These are phyloP conservation scores for Microdochium bolleyi DNA, from an alignment of 2,329 filamentous ascomycete species.

Conservation along the genomic window DNA sequence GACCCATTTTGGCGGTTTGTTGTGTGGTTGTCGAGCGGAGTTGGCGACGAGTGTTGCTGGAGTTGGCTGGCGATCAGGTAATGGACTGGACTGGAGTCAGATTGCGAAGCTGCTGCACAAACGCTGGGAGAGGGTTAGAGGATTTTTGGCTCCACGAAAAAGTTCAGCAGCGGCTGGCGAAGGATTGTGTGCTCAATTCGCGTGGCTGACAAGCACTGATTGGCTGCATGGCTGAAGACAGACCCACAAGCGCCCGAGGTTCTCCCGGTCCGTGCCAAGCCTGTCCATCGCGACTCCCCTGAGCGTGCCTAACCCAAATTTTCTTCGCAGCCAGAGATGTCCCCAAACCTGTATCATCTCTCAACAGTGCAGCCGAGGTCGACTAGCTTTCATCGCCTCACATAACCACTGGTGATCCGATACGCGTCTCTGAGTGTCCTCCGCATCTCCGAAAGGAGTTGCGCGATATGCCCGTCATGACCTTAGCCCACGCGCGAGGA, in stretches of 20 bases:
- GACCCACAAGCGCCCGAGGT: neutral
- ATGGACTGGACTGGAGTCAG: conserved; percentile 10
- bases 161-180: neutral
- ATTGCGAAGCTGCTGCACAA: conserved; percentile 1
- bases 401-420: too few relatives aligned
- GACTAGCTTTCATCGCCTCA: too few relatives aligned
- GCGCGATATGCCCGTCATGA: too few relatives aligned
- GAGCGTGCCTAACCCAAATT: neutral
- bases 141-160: conserved; percentile 1
- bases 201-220: neutral
- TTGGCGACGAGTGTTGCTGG: conserved; percentile 12
- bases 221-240: neutral
- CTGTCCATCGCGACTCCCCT: neutral
- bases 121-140: neutral
- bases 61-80: conserved; percentile 4
- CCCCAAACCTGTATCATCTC: neutral
- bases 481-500: too few relatives aligned
- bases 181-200: neutral
- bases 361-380: neutral
- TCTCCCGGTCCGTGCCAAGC: neutral
- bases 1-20: conserved; percentile 69
- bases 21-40: conserved; percentile 24
- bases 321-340: conserved; percentile 1
- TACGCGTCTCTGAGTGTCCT: too few relatives aligned
- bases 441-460: too few relatives aligned